Evolutionary conservation across 345 rosid genomes (phyloP).

Genomic region (Syzygium aqueum): DNA sequence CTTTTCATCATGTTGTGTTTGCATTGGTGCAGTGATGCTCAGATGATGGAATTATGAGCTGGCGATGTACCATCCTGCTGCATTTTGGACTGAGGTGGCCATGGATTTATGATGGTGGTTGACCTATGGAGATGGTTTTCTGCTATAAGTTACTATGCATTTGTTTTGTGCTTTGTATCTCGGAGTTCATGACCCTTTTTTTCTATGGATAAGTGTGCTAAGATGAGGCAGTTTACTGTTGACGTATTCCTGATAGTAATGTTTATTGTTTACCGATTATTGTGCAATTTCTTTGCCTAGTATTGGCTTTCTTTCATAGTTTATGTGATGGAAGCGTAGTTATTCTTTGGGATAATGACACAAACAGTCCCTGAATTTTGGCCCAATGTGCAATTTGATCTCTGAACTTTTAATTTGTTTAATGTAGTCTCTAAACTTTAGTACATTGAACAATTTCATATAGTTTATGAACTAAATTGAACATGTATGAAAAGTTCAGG

Average conservation of each 20-base stretch:
- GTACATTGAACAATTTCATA: too few relatives aligned
- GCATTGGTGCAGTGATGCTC: not conserved
- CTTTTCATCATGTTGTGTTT: not conserved
- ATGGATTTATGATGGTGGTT: not conserved
- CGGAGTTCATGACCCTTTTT: not conserved
- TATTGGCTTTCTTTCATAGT: not conserved
- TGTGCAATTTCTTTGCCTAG: not conserved
- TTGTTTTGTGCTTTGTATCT: not conserved
- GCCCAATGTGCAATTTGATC: too few relatives aligned
- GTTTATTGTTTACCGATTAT: not conserved
- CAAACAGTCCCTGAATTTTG: too few relatives aligned
- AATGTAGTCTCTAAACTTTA: too few relatives aligned
- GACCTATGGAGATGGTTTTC: not conserved
- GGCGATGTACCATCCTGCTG: not conserved
- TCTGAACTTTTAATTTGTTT: too few relatives aligned
- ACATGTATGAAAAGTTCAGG: too few relatives aligned
- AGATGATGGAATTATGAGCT: not conserved
- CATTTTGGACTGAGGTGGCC: not conserved
- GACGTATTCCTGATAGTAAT: not conserved
- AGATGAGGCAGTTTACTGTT: not conserved
- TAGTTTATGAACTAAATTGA: too few relatives aligned
- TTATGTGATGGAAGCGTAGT: not conserved
- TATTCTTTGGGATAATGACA: not conserved
- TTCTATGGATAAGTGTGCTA: not conserved
- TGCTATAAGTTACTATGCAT: not conserved